Conservation (phyloP, 2,329 filamentous ascomycete genomes). For the Celoporthe dispersa region DNA sequence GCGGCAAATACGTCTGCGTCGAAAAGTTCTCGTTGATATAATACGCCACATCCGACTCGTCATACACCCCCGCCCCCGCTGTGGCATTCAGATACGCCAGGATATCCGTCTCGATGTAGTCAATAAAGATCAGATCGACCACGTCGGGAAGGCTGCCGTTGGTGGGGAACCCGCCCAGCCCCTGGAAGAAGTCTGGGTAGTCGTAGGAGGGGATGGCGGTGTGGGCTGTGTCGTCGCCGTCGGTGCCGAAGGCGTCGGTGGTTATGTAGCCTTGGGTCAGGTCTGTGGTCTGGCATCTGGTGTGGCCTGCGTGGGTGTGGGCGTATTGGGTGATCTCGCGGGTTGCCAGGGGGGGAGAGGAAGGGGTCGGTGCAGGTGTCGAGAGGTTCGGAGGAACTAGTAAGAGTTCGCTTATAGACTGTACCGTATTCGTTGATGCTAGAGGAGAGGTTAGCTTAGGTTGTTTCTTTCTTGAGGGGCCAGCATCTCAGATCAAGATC, state of each 20-base stretch:
- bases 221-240: constrained; percentile 59
- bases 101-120: constrained; percentile 50
- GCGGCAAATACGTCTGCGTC: constrained; percentile 45
- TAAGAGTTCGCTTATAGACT: constrained; percentile 38
- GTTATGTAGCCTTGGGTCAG: constrained; percentile 56
- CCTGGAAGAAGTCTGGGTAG: constrained; percentile 56
- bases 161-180: constrained; percentile 51
- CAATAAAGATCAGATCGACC: constrained; percentile 59
- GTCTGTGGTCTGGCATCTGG: constrained; percentile 53
- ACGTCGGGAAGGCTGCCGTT: constrained; percentile 46
- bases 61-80: constrained; percentile 34
- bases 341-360: constrained; percentile 31
- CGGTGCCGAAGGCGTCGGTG: constrained; percentile 59
- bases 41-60: constrained; percentile 40
- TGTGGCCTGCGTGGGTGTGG: constrained; percentile 41
- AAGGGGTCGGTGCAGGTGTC: constrained; percentile 55
- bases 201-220: constrained; percentile 49
- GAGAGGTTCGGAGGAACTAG: constrained; percentile 38
- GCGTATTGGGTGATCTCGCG: constrained; percentile 31
- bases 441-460: background rate
- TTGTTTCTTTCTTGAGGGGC: accelerated
- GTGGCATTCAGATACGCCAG: constrained; percentile 42
- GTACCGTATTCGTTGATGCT: constrained; percentile 49
- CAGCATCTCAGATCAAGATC: too few relatives aligned
- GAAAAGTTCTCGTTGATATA: constrained; percentile 47